phyloP scores from a whole-genome alignment of 192 early-diverging fungal species.

The Phlyctochytrium arcticum region DNA sequence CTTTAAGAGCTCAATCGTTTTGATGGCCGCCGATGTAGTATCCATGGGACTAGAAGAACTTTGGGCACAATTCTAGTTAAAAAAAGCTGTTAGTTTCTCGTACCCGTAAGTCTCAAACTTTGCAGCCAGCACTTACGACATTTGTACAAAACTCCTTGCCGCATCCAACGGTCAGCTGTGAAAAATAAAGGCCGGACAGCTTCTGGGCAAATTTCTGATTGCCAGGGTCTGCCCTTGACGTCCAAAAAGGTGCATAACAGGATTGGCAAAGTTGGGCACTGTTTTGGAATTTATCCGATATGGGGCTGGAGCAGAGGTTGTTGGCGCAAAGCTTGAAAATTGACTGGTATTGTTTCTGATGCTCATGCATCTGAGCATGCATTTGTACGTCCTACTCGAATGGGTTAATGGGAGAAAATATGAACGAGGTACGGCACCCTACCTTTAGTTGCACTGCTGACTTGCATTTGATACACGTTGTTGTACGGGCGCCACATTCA shows the following conservation, averaged over 20 bases:
- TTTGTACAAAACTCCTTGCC: conserved; percentile 66
- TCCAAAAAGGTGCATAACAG: conserved; percentile 84
- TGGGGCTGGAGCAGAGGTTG: conserved; percentile 61
- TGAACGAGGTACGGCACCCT: background rate
- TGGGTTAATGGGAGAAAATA: background rate
- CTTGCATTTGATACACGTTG: conserved; percentile 74
- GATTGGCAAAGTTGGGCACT: conserved; percentile 58
- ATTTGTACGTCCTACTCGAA: conserved; percentile 58
- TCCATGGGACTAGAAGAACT: conserved; percentile 54
- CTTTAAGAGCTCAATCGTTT: conserved; percentile 45
- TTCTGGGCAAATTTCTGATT: conserved; percentile 70
- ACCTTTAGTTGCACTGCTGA: conserved; percentile 66
- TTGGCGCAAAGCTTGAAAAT: conserved; percentile 64
- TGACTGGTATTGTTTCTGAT: conserved; percentile 52
- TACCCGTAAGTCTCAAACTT: background rate
- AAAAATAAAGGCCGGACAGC: conserved; percentile 64
- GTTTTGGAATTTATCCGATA: conserved; percentile 43
- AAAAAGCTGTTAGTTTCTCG: background rate
- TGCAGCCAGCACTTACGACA: background rate
- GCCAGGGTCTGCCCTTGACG: conserved; percentile 68
- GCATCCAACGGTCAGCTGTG: conserved; percentile 78
- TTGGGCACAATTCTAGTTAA: conserved; percentile 9
- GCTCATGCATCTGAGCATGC: conserved; percentile 70
- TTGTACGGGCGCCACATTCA: conserved; percentile 81
- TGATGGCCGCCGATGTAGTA: conserved; percentile 60